These are phyloP conservation scores for Oryza coarctata DNA, from an alignment of 176 grass and related monocot species.

Conservation along the genomic window DNA sequence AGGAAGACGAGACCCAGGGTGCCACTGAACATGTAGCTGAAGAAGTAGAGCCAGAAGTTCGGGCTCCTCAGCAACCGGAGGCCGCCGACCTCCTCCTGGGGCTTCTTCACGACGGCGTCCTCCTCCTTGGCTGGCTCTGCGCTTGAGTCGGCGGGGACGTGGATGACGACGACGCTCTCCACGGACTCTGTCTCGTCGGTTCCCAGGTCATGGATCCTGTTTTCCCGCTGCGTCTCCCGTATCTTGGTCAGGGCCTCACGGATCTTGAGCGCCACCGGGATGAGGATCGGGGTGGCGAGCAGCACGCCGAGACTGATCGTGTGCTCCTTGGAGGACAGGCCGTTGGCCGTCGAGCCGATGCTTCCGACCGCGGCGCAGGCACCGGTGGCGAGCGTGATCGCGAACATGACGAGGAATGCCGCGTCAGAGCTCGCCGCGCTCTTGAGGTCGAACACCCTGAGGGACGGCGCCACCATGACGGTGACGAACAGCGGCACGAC, in stretches of 20 bases:
- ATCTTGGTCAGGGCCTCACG: slow-evolving; percentile 54
- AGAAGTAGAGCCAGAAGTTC: slow-evolving; percentile 97
- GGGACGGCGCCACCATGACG: slow-evolving; percentile 57
- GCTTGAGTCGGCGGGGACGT: neutral
- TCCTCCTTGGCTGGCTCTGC: slow-evolving; percentile 18
- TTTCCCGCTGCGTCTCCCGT: slow-evolving; percentile 63
- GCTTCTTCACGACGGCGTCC: neutral
- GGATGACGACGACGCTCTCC: slow-evolving; percentile 14
- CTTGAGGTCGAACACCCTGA: slow-evolving; percentile 49
- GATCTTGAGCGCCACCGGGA: slow-evolving; percentile 65
- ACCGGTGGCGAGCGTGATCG: slow-evolving; percentile 78
- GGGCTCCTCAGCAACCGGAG: slow-evolving; percentile 57
- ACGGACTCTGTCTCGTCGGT: slow-evolving; percentile 41
- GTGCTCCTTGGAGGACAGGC: slow-evolving; percentile 63
- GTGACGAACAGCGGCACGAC: slow-evolving; percentile 70
- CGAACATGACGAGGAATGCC: slow-evolving; percentile 79
- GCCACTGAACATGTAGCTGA: slow-evolving; percentile 98
- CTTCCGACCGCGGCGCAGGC: slow-evolving; percentile 75
- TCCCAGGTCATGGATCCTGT: slow-evolving; percentile 59
- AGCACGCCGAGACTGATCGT: slow-evolving; percentile 66
- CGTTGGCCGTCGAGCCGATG: slow-evolving; percentile 54
- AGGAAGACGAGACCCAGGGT: slow-evolving; percentile 91
- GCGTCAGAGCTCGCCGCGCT: slow-evolving; percentile 22
- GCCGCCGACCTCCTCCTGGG: slow-evolving; percentile 63
- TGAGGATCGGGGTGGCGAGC: slow-evolving; percentile 53